Conservation (phyloP, 305 asterid genomes). For the Nicotiana rustica region DNA sequence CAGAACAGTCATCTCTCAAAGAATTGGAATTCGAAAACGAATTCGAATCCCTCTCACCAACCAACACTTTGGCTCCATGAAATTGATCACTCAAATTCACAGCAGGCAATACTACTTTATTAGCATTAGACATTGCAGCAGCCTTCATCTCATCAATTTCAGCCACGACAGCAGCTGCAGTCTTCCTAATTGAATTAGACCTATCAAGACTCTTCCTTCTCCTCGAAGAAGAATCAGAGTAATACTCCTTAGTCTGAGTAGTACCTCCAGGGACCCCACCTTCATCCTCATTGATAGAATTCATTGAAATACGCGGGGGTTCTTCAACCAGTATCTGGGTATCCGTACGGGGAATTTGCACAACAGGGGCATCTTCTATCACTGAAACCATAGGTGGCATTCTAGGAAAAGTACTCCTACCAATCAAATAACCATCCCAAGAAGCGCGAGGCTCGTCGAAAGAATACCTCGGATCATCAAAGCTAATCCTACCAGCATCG, state of each 20-base stretch:
- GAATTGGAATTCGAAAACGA: conserved; percentile 49
- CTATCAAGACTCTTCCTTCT: conserved; percentile 97
- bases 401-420: conserved; percentile 67
- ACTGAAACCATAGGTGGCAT: conserved; percentile 86
- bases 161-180: conserved; percentile 89
- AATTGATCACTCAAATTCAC: conserved; percentile 45
- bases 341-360: conserved; percentile 59
- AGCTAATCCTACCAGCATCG: conserved; percentile 85
- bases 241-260: conserved; percentile 82
- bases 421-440: conserved; percentile 88
- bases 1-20: conserved; percentile 77
- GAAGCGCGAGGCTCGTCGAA: conserved; percentile 98
- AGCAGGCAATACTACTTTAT: conserved; percentile 58
- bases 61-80: conserved; percentile 60
- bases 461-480: conserved; percentile 87
- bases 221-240: conserved; percentile 78
- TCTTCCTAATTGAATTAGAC: conserved; percentile 85
- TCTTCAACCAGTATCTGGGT: conserved; percentile 81
- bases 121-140: conserved; percentile 52
- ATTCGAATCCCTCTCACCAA: conserved; percentile 54
- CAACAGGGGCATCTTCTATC: conserved; percentile 75
- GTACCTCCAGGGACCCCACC: conserved; percentile 77
- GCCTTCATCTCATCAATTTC: conserved; percentile 81
- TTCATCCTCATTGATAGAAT: conserved; percentile 50
- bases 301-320: conserved; percentile 43